These are phyloP conservation scores for Scalesia atractyloides DNA, from an alignment of 129 eudicot species.

Conservation along the genomic window DNA sequence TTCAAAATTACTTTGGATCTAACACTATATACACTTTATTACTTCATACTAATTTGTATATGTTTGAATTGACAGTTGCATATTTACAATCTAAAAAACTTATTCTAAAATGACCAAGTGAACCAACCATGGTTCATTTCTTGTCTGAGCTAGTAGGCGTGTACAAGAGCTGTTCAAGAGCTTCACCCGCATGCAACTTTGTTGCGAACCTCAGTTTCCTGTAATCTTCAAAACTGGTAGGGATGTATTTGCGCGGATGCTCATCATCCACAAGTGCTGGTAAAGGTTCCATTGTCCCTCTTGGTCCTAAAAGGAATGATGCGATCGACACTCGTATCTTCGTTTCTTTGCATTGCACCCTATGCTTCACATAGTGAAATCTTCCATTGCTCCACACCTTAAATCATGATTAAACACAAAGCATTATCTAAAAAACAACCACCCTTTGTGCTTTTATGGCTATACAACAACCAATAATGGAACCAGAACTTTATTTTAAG, in stretches of 20 bases:
- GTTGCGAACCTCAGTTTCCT: slow-evolving; percentile 48
- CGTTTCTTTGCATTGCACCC: slow-evolving; percentile 69
- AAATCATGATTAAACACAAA: too few relatives aligned
- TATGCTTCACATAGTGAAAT: slow-evolving; percentile 63
- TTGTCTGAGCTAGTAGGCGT: slow-evolving; percentile 18
- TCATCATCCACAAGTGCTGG: slow-evolving; percentile 52
- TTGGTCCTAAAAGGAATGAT: slow-evolving; percentile 72
- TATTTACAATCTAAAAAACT: neutral
- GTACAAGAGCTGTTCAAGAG: slow-evolving; percentile 46
- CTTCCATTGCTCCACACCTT: slow-evolving; percentile 91
- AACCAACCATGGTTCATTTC: slow-evolving; percentile 2
- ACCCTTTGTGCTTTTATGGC: too few relatives aligned
- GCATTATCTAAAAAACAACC: neutral
- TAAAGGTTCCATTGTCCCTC: slow-evolving; percentile 48
- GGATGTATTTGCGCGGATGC: slow-evolving; percentile 58
- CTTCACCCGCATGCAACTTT: slow-evolving; percentile 62
- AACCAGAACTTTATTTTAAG: too few relatives aligned
- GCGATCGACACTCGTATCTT: slow-evolving; percentile 67
- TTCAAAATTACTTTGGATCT: too few relatives aligned
- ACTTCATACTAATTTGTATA: too few relatives aligned
- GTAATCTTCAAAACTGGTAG: slow-evolving; percentile 54
- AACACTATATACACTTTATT: neutral
- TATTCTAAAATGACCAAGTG: neutral
- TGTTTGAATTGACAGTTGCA: neutral
- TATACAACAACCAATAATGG: too few relatives aligned